Conservation (phyloP, 495 filamentous ascomycete species). For the Daldinia loculata region DNA sequence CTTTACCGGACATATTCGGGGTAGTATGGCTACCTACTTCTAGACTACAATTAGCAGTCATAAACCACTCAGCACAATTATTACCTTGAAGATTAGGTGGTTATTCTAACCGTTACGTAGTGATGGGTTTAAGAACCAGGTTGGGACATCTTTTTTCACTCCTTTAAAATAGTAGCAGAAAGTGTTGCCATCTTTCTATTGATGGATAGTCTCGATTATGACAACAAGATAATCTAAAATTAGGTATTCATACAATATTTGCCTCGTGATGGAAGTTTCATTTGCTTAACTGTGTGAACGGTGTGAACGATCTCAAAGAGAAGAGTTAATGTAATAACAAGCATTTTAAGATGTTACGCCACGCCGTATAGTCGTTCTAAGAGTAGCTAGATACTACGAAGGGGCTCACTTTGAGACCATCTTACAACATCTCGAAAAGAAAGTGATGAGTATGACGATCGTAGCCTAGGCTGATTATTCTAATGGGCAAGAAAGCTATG, state of each 20-base stretch:
- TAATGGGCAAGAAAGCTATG: neutral
- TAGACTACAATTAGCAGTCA: too few relatives aligned
- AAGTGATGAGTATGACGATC: neutral
- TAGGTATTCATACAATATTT: too few relatives aligned
- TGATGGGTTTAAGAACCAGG: neutral
- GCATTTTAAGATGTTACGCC: neutral
- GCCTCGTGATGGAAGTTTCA: too few relatives aligned
- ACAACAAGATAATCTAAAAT: too few relatives aligned
- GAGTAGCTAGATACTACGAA: neutral
- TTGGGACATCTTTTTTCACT: neutral
- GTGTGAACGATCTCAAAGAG: too few relatives aligned
- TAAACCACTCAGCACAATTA: too few relatives aligned
- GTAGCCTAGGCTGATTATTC: neutral
- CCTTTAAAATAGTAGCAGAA: neutral
- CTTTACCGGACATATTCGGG: neutral
- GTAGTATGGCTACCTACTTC: too few relatives aligned
- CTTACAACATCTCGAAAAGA: neutral
- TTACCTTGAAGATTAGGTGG: too few relatives aligned
- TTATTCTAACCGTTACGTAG: neutral
- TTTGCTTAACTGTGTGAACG: too few relatives aligned
- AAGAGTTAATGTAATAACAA: too few relatives aligned
- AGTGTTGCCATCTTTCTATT: neutral
- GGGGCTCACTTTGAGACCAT: neutral
- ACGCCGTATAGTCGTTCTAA: neutral
- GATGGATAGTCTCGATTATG: neutral